phyloP scores from a whole-genome alignment of 2,329 filamentous ascomycete genomes.

The Trichoderma sp. region DNA sequence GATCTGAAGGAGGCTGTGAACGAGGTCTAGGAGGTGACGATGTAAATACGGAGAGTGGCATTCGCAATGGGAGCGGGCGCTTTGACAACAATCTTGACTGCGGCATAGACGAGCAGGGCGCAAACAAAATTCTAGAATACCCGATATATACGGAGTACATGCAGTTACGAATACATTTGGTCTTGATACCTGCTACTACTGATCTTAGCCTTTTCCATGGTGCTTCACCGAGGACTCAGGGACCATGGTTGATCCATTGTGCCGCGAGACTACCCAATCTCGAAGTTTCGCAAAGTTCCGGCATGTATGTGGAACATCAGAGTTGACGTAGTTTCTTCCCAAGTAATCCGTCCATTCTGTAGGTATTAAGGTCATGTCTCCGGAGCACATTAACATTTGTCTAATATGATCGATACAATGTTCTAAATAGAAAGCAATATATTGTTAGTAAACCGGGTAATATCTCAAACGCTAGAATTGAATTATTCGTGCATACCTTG shows the following conservation, averaged over 20 bases:
- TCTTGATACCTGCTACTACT: neutral
- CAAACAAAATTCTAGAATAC: slow-evolving; percentile 17
- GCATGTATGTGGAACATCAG: neutral
- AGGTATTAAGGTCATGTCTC: neutral
- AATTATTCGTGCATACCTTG: neutral
- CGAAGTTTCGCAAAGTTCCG: neutral
- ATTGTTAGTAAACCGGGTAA: neutral
- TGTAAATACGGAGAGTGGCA: neutral
- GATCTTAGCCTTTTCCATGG: neutral
- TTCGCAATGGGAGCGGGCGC: neutral
- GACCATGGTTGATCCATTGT: neutral
- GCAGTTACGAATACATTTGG: slow-evolving; percentile 5
- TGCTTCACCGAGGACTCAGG: neutral
- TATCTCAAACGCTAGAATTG: too few species aligned
- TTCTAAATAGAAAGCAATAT: neutral
- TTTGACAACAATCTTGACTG: neutral
- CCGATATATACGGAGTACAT: slow-evolving; percentile 8
- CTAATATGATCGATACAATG: neutral
- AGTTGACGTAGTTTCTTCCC: neutral
- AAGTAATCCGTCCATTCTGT: neutral
- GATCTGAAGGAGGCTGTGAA: slow-evolving; percentile 3
- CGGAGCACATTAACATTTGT: neutral
- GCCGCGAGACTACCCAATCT: neutral
- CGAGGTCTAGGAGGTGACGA: neutral
- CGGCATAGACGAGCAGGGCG: slow-evolving; percentile 7